Evolutionary conservation across 2,329 filamentous ascomycete genomes (phyloP).

Genomic region (Plectosphaerella cucumerina): DNA sequence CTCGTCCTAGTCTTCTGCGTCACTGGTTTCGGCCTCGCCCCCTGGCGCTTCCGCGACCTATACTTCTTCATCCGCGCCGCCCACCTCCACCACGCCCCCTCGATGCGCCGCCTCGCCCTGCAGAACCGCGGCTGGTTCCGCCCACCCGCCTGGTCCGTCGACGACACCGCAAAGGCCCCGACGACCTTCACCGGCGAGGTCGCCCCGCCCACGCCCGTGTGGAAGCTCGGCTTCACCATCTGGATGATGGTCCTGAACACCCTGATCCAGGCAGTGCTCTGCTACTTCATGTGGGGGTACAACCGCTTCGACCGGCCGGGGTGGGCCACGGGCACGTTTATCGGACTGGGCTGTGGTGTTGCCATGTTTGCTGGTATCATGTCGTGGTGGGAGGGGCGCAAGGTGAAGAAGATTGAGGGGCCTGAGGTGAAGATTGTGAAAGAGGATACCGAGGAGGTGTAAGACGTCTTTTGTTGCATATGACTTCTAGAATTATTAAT

Average conservation of each 20-base stretch:
- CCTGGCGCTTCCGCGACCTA: conserved; percentile 49
- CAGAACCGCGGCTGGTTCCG: conserved; percentile 22
- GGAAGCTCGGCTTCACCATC: conserved; percentile 18
- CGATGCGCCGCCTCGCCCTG: conserved; percentile 16
- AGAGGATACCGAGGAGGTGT: conserved; percentile 1
- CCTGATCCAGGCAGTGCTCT: conserved; percentile 16
- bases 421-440: conserved; percentile 15
- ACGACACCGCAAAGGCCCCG: conserved; percentile 6
- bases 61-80: conserved; percentile 14
- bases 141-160: conserved; percentile 17
- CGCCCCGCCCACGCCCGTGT: conserved; percentile 16
- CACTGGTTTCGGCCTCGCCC: conserved; percentile 77
- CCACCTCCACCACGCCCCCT: conserved; percentile 10
- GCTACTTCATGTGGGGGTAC: conserved; percentile 19
- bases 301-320: conserved; percentile 18
- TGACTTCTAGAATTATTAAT: no score
- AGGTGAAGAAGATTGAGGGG: conserved; percentile 20
- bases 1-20: conserved; percentile 91
- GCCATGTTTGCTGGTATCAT: conserved; percentile 18
- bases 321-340: conserved; percentile 19
- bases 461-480: not conserved
- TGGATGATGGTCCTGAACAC: conserved; percentile 21
- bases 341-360: conserved; percentile 18
- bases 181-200: conserved; percentile 14
- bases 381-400: conserved; percentile 20